Evolutionary conservation across 225 moss, liverwort and hornwort genomes (phyloP).

Genomic region (Physcomitrellopsis africana): DNA sequence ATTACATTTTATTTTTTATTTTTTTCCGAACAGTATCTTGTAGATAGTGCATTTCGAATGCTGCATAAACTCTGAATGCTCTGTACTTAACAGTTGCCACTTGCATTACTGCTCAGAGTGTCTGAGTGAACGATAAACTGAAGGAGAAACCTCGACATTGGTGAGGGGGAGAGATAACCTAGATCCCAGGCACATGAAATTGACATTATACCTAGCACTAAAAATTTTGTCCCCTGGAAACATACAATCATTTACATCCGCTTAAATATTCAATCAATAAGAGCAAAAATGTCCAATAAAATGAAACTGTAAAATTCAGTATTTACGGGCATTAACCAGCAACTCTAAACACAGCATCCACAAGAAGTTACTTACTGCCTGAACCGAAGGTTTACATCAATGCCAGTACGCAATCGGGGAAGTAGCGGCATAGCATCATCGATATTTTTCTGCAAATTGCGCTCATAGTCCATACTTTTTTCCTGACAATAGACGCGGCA

Average conservation of each 20-base stretch:
- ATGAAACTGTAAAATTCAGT: background rate
- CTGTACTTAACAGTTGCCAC: background rate
- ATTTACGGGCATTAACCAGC: background rate
- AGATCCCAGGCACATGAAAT: conserved; percentile 4
- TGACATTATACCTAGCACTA: conserved; percentile 18
- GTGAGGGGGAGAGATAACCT: background rate
- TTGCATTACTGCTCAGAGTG: conserved; percentile 7
- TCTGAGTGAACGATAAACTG: background rate
- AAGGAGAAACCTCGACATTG: background rate
- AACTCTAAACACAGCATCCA: conserved; percentile 34
- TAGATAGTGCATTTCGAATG: too few species aligned
- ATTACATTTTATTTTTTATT: too few species aligned
- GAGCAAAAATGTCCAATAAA: background rate
- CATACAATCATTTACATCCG: background rate
- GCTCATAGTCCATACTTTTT: conserved; percentile 84
- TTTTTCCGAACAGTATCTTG: too few species aligned
- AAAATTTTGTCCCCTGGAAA: background rate
- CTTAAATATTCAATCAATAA: conserved; percentile 12
- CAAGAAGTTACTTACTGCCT: conserved; percentile 69
- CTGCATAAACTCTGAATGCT: too few species aligned
- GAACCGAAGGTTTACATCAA: conserved; percentile 99
- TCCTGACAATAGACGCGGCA: conserved; percentile 53
- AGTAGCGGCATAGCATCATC: conserved; percentile 88
- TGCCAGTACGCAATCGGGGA: conserved; percentile 95
- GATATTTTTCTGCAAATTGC: conserved; percentile 94